phyloP scores from a whole-genome alignment of 2,329 filamentous ascomycete genomes.

The Seiridium unicorne region DNA sequence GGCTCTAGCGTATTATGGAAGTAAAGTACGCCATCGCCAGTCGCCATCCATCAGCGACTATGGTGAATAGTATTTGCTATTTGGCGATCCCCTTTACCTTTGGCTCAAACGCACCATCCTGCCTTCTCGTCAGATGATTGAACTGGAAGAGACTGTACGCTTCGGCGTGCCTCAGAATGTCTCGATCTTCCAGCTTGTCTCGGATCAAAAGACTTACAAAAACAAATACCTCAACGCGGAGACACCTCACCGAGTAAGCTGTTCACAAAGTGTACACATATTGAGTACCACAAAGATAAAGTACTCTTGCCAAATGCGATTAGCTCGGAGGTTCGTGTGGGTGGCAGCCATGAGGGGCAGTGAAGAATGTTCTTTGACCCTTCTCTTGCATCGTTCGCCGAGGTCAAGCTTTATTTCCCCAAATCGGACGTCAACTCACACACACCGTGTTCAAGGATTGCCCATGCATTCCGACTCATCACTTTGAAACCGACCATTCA shows the following conservation, averaged over 20 bases:
- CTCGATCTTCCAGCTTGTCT: too few relatives aligned
- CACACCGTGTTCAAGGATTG: neutral
- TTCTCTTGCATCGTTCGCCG: conserved; percentile 2
- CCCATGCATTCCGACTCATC: neutral
- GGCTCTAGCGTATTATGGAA: neutral
- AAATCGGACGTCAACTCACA: neutral
- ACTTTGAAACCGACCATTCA: conserved; percentile 3
- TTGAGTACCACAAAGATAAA: neutral
- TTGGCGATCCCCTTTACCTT: too few relatives aligned
- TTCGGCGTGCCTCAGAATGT: too few relatives aligned
- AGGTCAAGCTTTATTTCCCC: neutral
- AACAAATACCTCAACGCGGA: neutral
- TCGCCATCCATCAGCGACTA: neutral
- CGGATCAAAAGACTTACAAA: neutral
- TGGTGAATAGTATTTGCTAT: too few relatives aligned
- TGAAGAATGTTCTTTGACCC: conserved; percentile 5
- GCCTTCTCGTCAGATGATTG: too few relatives aligned
- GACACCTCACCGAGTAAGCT: neutral
- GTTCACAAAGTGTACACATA: neutral
- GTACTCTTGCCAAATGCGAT: neutral
- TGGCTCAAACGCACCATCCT: too few relatives aligned
- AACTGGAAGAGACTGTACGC: too few relatives aligned
- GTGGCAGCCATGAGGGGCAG: neutral
- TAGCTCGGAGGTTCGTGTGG: neutral
- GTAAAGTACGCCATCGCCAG: neutral